phyloP scores from a whole-genome alignment of 345 rosid genomes.

The Eucalyptus cloeziana region DNA sequence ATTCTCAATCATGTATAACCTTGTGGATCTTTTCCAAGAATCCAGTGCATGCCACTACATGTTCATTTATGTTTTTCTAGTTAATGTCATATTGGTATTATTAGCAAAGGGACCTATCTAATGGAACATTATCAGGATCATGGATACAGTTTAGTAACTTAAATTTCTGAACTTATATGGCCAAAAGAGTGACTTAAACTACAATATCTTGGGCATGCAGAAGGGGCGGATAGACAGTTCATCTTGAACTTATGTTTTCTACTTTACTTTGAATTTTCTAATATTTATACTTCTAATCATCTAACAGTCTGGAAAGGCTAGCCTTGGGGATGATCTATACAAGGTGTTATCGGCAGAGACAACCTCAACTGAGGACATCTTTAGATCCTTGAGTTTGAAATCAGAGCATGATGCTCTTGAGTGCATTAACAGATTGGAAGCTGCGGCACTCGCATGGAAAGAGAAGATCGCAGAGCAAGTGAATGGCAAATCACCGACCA shows the following conservation, averaged over 20 bases:
- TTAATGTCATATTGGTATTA: neutral
- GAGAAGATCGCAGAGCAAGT: slow-evolving; percentile 45
- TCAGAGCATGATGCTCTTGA: slow-evolving; percentile 66
- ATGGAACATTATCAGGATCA: neutral
- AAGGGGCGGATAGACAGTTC: neutral
- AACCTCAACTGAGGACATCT: slow-evolving; percentile 34
- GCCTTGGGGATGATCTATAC: slow-evolving; percentile 74
- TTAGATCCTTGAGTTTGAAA: slow-evolving; percentile 36
- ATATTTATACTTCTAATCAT: neutral
- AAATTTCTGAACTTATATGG: neutral
- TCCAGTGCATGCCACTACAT: neutral
- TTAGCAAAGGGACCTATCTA: neutral
- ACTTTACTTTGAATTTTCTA: neutral
- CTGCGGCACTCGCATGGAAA: slow-evolving; percentile 70
- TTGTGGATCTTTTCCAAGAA: neutral
- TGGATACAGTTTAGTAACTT: neutral
- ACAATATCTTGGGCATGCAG: neutral
- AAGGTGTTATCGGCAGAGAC: slow-evolving; percentile 37
- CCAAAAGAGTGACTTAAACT: neutral
- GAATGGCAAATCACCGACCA: slow-evolving; percentile 44
- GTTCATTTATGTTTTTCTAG: neutral
- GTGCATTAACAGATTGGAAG: slow-evolving; percentile 58
- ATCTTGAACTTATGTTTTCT: neutral
- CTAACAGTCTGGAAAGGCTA: slow-evolving; percentile 72
- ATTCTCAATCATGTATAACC: neutral